A percentile compares a stretch with the other conserved stretches of the same genome.
Conservation (phyloP, 2,329 filamentous ascomycete genomes). For the Daldinia sp. region DNA sequence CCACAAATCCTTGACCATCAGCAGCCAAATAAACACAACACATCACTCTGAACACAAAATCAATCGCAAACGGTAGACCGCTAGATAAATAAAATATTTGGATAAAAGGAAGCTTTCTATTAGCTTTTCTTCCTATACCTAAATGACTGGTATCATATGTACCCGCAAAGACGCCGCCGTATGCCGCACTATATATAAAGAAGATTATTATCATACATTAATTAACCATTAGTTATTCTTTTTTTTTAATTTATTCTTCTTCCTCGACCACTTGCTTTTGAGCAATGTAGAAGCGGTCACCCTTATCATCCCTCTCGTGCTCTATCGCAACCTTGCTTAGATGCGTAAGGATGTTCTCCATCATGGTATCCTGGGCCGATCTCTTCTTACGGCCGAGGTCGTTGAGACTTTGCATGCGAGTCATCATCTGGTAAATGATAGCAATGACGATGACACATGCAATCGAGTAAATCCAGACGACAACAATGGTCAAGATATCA, state of each 20-base stretch:
- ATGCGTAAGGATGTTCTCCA: constrained; percentile 61
- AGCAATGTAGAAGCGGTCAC: constrained; percentile 46
- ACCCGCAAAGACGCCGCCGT: constrained; percentile 26
- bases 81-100: constrained; percentile 1
- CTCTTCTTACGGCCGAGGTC: constrained; percentile 61
- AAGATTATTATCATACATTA: not conserved
- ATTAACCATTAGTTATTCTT: constrained; percentile 3
- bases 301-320: constrained; percentile 56
- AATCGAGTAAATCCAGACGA: constrained; percentile 62
- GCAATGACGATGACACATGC: constrained; percentile 61
- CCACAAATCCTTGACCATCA: not conserved
- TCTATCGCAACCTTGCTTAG: constrained; percentile 61
- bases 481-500: constrained; percentile 63
- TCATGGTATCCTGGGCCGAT: constrained; percentile 59
- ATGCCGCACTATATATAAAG: constrained; percentile 19
- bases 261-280: constrained; percentile 43
- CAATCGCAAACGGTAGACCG: not conserved
- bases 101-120: constrained; percentile 33
- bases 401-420: constrained; percentile 41
- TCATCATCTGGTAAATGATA: constrained; percentile 59
- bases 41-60: not conserved
- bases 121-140: constrained; percentile 24
- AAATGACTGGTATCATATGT: constrained; percentile 36
- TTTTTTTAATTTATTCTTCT: constrained; percentile 33
- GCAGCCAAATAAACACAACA: not conserved